These are phyloP conservation scores for Anthracocystis panici-leucophaei DNA, from an alignment of 1,284 basidiomycete genomes.

Conservation along the genomic window DNA sequence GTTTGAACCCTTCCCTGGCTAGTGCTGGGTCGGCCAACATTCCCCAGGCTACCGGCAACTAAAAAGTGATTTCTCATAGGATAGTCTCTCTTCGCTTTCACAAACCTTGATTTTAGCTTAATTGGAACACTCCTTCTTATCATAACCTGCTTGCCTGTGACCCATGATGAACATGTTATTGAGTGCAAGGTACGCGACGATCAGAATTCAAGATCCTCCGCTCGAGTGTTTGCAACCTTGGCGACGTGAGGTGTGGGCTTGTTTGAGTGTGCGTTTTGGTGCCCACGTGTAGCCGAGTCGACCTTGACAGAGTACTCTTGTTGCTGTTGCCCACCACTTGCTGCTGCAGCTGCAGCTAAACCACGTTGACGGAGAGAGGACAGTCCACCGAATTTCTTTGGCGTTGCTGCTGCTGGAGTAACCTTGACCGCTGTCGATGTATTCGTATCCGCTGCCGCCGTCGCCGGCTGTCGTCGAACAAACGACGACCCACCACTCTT, in stretches of 20 bases:
- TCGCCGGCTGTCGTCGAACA: slow-evolving; percentile 8
- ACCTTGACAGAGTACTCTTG: slow-evolving; percentile 31
- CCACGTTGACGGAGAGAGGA: slow-evolving; percentile 38
- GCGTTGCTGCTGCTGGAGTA: slow-evolving; percentile 7
- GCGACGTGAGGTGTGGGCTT: neutral
- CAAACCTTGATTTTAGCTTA: neutral
- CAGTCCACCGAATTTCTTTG: slow-evolving; percentile 33
- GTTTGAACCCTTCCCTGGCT: slow-evolving; percentile 7
- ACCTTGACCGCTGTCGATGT: neutral
- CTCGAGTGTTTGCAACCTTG: slow-evolving; percentile 18
- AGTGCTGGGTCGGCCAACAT: slow-evolving; percentile 12
- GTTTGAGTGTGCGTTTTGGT: slow-evolving; percentile 13
- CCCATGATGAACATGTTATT: neutral
- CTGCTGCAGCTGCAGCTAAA: slow-evolving; percentile 24
- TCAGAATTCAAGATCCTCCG: slow-evolving; percentile 39
- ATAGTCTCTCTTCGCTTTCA: neutral
- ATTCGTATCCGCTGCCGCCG: too few species aligned
- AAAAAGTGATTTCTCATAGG: neutral
- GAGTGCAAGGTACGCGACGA: neutral
- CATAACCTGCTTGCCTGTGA: neutral
- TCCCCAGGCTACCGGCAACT: slow-evolving; percentile 17
- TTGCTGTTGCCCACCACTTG: neutral
- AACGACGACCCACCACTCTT: slow-evolving; percentile 7
- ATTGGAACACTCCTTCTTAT: neutral
- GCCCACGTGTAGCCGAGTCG: slow-evolving; percentile 14